Evolutionary conservation across 1,139 yeast genomes (phyloP), one percentile per base, ranked within the genome.

Genomic region (Lodderomyces oxycetoniae): DNA sequence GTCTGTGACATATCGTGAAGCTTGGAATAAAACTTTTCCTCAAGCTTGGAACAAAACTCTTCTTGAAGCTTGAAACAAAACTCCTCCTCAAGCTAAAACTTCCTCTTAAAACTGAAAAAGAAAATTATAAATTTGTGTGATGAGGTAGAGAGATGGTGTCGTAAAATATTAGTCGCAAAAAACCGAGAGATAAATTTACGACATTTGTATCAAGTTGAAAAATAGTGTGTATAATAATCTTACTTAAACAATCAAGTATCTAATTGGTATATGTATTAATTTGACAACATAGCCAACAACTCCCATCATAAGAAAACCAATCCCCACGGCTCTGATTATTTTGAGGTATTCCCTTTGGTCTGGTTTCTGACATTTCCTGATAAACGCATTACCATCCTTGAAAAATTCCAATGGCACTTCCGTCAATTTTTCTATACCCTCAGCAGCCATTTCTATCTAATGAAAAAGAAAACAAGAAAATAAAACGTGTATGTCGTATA

Each of bases 231-330:
- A 19, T 7, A 19, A 7, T 19, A 19, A n/a, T n/a, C n/a, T 26
- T 24, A 10, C 9, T 71, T 74, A 89, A 48, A 89, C 97, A 67
- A 89, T 88, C 68, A 89, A 79, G 67, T 88, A 93, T 71, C 97
- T 84, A 68, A 89, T 88, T 57, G 98, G 98, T 53, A 89, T 89
- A 66, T 89, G 98, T 53, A 89, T 75, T 57, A 89, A 76, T 69
- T 91, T 91, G 64, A 91, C 94, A 53, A 81, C 85, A 67, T 88
- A 91, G 40, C 98, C 98, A 53, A 91, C 94, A 53, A 87, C 84
- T 53, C 98, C 98, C 91, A 91, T 93, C 77, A 89, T 89, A 50
- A 89, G 68, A 65, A 89, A 91, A 50, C 98, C 98, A 48, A 88
- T 74, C 53, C 97, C 97, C 39, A 91, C 97, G 38, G 97, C 96